Evolutionary conservation across 192 early-diverging fungal species (phyloP), one percentile per base, ranked within the genome.

Genomic region (Coemansia sp.): DNA sequence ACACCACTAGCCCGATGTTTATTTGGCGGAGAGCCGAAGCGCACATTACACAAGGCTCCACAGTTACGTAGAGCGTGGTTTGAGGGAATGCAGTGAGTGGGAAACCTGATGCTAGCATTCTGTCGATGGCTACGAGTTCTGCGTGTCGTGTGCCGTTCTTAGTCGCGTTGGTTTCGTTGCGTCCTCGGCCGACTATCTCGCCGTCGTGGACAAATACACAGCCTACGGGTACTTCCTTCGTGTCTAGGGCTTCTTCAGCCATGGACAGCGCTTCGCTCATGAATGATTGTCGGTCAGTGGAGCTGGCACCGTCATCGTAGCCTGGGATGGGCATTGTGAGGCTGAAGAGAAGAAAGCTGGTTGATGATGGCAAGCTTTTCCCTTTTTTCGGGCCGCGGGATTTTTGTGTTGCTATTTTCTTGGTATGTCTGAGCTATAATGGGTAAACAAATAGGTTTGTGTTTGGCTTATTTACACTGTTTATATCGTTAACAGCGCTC

Each of bases 21-120:
- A 96, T 63, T 62, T 92, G 91, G 11, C 95, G 72, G 58, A 98
- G 71, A 6, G 96, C 97, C 40, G 93, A 89, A 0, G 94, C 94
- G 60, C 96, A 99, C 97, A 98, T 99, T 5, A 99, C 83, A 71
- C 97, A 99, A 0, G 97, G 96, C 73, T 98, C 97, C 0, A 99
- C 94, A 0, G 97, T 96, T 14, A 99, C 97, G 74, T 97, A 99
- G 23, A 99, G 78, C 39, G 87, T 88, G 23, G 85, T 86, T 37
- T 67, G 5, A 6, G 31, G n/a, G 58, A 91, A 89, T 0, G 85
- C 62, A 20, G 77, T 67, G 7, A 78, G 59, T 4, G 51, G 67
- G 28, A 73, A 71, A 31, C 72, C 77, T 21, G 28, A 6, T 53
- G 55, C 61, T 66, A 83, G 71, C 66, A 99, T 91, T 37, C 85